phyloP scores from a whole-genome alignment of 768 basidiomycete genomes.

The Rhizopogon vesiculosus region DNA sequence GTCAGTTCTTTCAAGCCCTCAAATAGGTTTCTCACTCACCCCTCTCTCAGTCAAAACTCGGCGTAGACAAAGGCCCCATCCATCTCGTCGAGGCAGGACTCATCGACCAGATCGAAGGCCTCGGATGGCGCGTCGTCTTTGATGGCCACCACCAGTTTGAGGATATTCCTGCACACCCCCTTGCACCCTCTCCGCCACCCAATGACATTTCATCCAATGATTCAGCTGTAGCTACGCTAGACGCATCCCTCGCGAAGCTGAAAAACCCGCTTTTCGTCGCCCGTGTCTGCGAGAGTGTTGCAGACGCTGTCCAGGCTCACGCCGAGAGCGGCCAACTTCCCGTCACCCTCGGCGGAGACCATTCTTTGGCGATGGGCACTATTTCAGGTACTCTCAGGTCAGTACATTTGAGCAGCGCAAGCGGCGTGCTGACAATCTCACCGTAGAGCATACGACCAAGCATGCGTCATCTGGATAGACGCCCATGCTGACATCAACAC shows the following conservation, averaged over 20 bases:
- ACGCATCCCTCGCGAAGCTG: slow-evolving; percentile 78
- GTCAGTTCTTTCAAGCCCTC: slow-evolving; percentile 13
- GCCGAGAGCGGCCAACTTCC: slow-evolving; percentile 77
- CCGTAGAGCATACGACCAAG: slow-evolving; percentile 63
- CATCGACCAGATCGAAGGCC: slow-evolving; percentile 61
- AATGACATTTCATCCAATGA: not conserved
- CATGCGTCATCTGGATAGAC: slow-evolving; percentile 94
- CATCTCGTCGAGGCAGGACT: slow-evolving; percentile 73
- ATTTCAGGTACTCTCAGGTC: slow-evolving; percentile 85
- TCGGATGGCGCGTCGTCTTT: slow-evolving; percentile 88
- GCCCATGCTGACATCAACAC: slow-evolving; percentile 99
- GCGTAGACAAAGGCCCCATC: slow-evolving; percentile 87
- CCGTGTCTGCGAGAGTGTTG: slow-evolving; percentile 73
- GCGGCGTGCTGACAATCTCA: slow-evolving; percentile 2
- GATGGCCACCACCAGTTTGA: slow-evolving; percentile 90
- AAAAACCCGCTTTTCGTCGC: slow-evolving; percentile 91
- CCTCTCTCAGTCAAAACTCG: slow-evolving; percentile 55
- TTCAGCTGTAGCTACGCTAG: not conserved
- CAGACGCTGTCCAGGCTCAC: slow-evolving; percentile 71
- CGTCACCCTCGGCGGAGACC: slow-evolving; percentile 93
- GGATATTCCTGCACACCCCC: slow-evolving; percentile 46
- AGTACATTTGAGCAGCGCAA: slow-evolving; percentile 9
- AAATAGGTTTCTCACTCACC: slow-evolving; percentile 1
- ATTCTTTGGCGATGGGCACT: slow-evolving; percentile 93
- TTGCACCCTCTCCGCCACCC: slow-evolving; percentile 34